Base-by-base conservation (phyloP, 495 filamentous ascomycete genomes). In the Neurospora sp. region DNA sequence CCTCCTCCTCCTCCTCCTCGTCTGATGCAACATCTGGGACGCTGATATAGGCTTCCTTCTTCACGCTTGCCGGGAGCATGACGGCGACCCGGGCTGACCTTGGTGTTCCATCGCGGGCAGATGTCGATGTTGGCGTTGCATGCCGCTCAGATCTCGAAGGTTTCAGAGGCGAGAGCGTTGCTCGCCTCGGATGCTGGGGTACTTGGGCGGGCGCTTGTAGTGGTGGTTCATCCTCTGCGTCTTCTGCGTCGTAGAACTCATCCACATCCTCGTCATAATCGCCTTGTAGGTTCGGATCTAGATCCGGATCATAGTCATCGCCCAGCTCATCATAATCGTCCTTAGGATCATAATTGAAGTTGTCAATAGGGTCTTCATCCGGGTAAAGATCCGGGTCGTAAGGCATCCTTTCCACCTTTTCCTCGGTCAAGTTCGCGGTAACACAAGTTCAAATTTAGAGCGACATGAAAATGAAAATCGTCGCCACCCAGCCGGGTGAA, bases 331-430 rank as follows among this genome's bases (percentile, higher is more conserved):
- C 54, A 27, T 66, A 66, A 9, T 66, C 54, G 5, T 66, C 54
- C 54, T 66, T 66, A 31, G 54, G 54, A 66, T 66, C 27, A 66
- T 66, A 66, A 66, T 66, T 66, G 54, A 66, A 66, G 14, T 66
- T 66, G 54, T 66, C 54, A 27, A 66, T 66, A 16, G 27, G 54
- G 31, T 66, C 54, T 35, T 66, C 54, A 54, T 72, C 71, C 20
- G 71, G 27, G 8, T 72, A 75, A 41, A 70, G 69, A 8, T 75
- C 48, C 11, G 73, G 73, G 54, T 78, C 70, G 27, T 73, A 78
- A 44, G 76, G 76, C 76, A 78, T 78, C 6, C n/a, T 62, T 54
- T 31, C 16, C 20, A 11, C n/a, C 14, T 40, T 39, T 5, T 2
- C n/a, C 11, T 27, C 3, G 11, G 3, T 18, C 23, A 66, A 66